Base-by-base conservation (phyloP, 2,329 filamentous ascomycete genomes). In the Parastagonospora avenae region DNA sequence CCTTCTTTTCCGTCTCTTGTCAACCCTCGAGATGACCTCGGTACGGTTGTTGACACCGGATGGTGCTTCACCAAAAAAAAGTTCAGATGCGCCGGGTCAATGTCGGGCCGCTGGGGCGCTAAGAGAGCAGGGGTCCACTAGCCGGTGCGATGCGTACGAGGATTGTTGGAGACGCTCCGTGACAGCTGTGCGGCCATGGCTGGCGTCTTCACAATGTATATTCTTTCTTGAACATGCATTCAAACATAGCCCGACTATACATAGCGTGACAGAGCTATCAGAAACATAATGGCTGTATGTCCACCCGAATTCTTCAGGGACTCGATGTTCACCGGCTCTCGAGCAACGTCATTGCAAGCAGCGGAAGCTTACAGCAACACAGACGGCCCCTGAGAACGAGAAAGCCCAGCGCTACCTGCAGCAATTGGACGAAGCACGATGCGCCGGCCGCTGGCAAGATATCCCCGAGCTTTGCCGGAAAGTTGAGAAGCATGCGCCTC, bases 401-500 rank as follows among this genome's bases (percentile, higher is more conserved):
- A 99, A 99, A 79, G 92, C 87, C 56, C 83, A 83, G 63, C 85
- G 87, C 71, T 97, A 97, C 76, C 83, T 96, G 62, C 82, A 84
- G 71, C 85, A 86, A 75, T 85, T 99, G 68, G 91, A 97, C 73
- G 83, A 87, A 63, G 92, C 91, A 60, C 89, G 94, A 68, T 96
- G 91, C 75, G 87, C 93, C 67, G 92, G 89, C 45, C 87, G 87
- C 73, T 99, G 94, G 94, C 81, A 86, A 61, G 85, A 90, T 28
- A 83, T 97, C 28, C 90, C 91, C 24, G 93, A 97, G 77, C 83
- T 96, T 57, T 87, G 94, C 66, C 86, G 93, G 72, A 99, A 99
- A 77, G 84, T 97, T 67, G 89, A 89, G 68, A 97, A 99, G 76
- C 93, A 99, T 82, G 90, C 92, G 64, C 88, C 92, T 35, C 85